These are phyloP conservation scores for Diutina neorugosa DNA, from an alignment of 1,139 yeast genomes.

Conservation along the genomic window DNA sequence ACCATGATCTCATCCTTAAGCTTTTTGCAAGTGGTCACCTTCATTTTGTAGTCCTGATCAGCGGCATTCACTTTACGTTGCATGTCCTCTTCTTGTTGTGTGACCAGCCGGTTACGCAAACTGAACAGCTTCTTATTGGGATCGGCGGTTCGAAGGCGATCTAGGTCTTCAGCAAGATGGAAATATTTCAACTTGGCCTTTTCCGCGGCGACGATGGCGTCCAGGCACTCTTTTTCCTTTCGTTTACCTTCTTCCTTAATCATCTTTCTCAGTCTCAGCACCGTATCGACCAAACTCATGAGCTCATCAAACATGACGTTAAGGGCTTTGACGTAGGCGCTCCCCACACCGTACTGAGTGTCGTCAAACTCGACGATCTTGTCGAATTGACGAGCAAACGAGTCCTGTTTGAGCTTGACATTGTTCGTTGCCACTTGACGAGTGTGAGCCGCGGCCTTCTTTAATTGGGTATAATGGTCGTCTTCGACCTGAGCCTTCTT, in stretches of 20 bases:
- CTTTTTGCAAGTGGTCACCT: slow-evolving; percentile 61
- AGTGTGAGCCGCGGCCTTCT: slow-evolving; percentile 49
- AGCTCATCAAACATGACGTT: slow-evolving; percentile 82
- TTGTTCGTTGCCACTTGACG: slow-evolving; percentile 37
- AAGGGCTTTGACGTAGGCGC: slow-evolving; percentile 67
- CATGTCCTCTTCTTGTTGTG: slow-evolving; percentile 88
- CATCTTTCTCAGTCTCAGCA: slow-evolving; percentile 58
- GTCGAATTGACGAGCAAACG: slow-evolving; percentile 56
- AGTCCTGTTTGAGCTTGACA: slow-evolving; percentile 46
- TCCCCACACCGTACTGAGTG: slow-evolving; percentile 56
- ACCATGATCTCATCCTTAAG: slow-evolving; percentile 62
- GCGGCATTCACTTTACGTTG: slow-evolving; percentile 71
- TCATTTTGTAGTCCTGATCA: slow-evolving; percentile 73
- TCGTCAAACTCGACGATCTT: slow-evolving; percentile 70
- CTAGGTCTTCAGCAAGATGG: slow-evolving; percentile 77
- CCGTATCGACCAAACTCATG: slow-evolving; percentile 55
- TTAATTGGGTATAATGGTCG: slow-evolving; percentile 63
- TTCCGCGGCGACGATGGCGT: slow-evolving; percentile 73
- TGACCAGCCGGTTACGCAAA: slow-evolving; percentile 62
- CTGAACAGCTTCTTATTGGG: slow-evolving; percentile 68
- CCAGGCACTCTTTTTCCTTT: slow-evolving; percentile 73
- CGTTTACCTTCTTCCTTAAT: slow-evolving; percentile 74
- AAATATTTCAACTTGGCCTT: slow-evolving; percentile 78
- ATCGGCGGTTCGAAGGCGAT: slow-evolving; percentile 67
- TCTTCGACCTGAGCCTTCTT: slow-evolving; percentile 72